These are phyloP conservation scores for sorghum (Sorghum bicolor) DNA, from an alignment of 176 grass and related monocot genomes.

Conservation along the genomic window Sorghum_bicolor_NCBIv3 NC_012870.2:11562001-11562500, in stretches of 20 bases:
- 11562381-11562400: background rate
- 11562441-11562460: background rate
- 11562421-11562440: constrained; percentile 8
- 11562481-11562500: constrained; percentile 35
- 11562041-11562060: background rate
- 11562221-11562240: background rate
- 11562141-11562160: background rate
- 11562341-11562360: background rate
- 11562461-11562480: constrained; percentile 20
- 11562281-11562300: background rate
- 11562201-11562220: background rate
- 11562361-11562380: background rate
- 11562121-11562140: constrained; percentile 24
- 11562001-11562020: background rate
- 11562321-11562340: background rate
- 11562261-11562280: background rate
- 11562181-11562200: constrained; percentile 12
- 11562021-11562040: constrained; percentile 12
- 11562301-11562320: constrained; percentile 14
- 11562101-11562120: background rate
- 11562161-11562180: background rate
- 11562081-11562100: constrained; percentile 17
- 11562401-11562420: constrained; percentile 9
- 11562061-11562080: background rate
- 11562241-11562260: background rate